Conservation (phyloP, 257 asterid genomes). For the Capsicum rhomboideum region DNA sequence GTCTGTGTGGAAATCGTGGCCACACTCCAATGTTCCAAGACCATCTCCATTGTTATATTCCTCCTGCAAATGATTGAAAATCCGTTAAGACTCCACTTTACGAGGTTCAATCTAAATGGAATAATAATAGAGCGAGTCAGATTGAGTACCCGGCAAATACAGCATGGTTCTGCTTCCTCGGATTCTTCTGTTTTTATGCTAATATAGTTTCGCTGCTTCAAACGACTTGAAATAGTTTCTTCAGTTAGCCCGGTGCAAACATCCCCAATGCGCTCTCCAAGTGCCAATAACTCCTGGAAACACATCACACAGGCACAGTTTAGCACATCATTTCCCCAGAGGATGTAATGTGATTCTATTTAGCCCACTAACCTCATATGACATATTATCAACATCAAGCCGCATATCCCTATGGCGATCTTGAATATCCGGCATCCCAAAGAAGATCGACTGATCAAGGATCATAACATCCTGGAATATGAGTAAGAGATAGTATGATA, state of each 20-base stretch:
- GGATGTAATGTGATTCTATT: background rate
- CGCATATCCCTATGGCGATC: constrained; percentile 52
- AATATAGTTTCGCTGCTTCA: constrained; percentile 19
- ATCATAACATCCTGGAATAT: constrained; percentile 33
- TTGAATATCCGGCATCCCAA: constrained; percentile 28
- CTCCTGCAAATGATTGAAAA: constrained; percentile 22
- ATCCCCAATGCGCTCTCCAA: constrained; percentile 40
- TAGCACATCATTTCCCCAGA: background rate
- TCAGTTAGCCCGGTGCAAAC: constrained; percentile 33
- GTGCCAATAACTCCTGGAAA: constrained; percentile 34
- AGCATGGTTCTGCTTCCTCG: constrained; percentile 33
- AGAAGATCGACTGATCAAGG: constrained; percentile 33
- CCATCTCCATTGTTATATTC: constrained; percentile 25
- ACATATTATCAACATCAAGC: constrained; percentile 43
- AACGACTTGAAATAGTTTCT: constrained; percentile 20
- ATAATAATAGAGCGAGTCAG: background rate
- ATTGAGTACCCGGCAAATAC: constrained; percentile 30
- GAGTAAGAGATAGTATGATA: background rate
- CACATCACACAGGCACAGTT: background rate
- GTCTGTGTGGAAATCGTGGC: constrained; percentile 30
- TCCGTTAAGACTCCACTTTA: background rate
- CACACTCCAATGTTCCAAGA: constrained; percentile 35
- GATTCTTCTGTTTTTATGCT: constrained; percentile 7
- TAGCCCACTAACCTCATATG: constrained; percentile 28
- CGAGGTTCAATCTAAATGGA: background rate